A percentile compares a stretch with the other conserved stretches of the same genome.
Evolutionary conservation across 129 eudicot species (phyloP).

Genomic region (Calendula officinalis): DNA sequence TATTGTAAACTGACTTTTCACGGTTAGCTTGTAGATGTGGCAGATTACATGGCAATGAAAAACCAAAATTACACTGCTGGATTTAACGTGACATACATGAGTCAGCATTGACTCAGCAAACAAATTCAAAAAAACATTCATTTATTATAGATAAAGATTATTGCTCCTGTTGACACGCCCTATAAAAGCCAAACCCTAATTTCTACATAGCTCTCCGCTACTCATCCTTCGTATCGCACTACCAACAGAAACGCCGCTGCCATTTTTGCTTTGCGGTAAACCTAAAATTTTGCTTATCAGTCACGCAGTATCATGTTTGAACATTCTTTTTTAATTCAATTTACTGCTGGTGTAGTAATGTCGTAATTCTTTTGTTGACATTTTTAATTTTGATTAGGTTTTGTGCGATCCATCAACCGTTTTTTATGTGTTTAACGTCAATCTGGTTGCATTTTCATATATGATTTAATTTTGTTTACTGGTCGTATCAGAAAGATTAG

Average conservation of each 20-base stretch:
- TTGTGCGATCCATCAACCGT: constrained; percentile 1
- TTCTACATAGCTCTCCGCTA: constrained; percentile 1
- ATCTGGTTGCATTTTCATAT: neutral
- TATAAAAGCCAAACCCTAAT: constrained; percentile 27
- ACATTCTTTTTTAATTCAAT: neutral
- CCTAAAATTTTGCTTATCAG: constrained; percentile 12
- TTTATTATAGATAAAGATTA: too few relatives aligned
- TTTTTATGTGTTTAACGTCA: neutral
- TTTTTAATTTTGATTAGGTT: neutral
- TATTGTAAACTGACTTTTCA: too few relatives aligned
- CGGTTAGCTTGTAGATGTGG: too few relatives aligned
- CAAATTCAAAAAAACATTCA: too few relatives aligned
- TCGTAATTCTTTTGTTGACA: constrained; percentile 1
- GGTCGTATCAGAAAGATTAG: too few relatives aligned
- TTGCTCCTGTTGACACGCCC: constrained; percentile 4
- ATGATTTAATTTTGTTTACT: too few relatives aligned
- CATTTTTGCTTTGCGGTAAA: constrained; percentile 23
- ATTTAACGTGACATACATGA: too few relatives aligned
- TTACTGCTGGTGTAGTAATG: neutral
- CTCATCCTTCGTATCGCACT: constrained; percentile 3
- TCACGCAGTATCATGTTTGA: neutral
- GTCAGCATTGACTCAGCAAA: too few relatives aligned
- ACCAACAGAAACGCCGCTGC: constrained; percentile 21
- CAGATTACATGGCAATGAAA: too few relatives aligned
- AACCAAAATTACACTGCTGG: too few relatives aligned